Evolutionary conservation across 1,284 basidiomycete genomes (phyloP).

Genomic region (Caloboletus firmus): DNA sequence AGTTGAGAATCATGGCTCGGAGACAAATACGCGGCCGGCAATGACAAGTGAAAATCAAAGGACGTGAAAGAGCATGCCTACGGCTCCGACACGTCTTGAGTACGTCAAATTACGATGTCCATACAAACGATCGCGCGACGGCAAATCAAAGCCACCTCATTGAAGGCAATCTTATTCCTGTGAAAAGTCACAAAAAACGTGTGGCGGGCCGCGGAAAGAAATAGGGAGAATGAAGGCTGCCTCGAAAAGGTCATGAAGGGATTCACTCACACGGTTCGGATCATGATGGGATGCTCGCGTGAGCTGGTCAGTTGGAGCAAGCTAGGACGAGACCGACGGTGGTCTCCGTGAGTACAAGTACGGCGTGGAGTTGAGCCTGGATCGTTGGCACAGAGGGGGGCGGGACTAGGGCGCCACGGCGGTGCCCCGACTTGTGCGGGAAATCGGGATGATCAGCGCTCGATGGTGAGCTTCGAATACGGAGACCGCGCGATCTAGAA

Average conservation of each 20-base stretch:
- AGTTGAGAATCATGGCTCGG: slow-evolving; percentile 6
- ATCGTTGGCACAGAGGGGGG: not conserved
- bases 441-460: slow-evolving; percentile 22
- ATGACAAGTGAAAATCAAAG: slow-evolving; percentile 31
- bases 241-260: slow-evolving; percentile 10
- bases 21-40: slow-evolving; percentile 16
- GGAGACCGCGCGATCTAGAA: slow-evolving; percentile 28
- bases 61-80: slow-evolving; percentile 9
- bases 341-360: not conserved
- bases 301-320: not conserved
- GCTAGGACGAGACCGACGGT: not conserved
- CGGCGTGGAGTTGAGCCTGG: not conserved
- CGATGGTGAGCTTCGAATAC: slow-evolving; percentile 14
- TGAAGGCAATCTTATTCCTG: slow-evolving; percentile 31
- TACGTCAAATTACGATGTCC: slow-evolving; percentile 27
- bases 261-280: slow-evolving; percentile 23
- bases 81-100: slow-evolving; percentile 30
- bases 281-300: slow-evolving; percentile 12
- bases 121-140: slow-evolving; percentile 15
- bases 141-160: slow-evolving; percentile 24
- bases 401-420: not conserved
- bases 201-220: slow-evolving; percentile 6
- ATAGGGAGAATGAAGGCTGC: slow-evolving; percentile 8
- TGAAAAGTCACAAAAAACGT: slow-evolving; percentile 4
- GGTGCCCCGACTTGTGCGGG: slow-evolving; percentile 19